Evolutionary conservation across 768 basidiomycete species (phyloP).

Genomic region (Artomyces pyxidatus): DNA sequence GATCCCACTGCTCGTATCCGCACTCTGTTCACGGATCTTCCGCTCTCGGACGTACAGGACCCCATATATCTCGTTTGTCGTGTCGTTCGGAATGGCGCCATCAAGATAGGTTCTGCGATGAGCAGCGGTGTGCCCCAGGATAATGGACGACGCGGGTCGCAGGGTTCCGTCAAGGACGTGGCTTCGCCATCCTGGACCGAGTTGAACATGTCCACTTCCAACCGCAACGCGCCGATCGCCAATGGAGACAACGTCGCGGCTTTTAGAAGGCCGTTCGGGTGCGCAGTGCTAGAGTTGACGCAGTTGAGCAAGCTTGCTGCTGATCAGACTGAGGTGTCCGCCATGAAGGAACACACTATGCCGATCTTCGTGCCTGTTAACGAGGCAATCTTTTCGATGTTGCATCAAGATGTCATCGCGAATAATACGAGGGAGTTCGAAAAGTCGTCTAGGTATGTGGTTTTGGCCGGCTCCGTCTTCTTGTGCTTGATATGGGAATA

Average conservation of each 20-base stretch:
- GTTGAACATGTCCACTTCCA: constrained; percentile 14
- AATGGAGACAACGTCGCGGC: constrained; percentile 32
- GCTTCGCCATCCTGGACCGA: constrained; percentile 1
- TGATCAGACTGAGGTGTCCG: constrained; percentile 55
- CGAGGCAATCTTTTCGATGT: constrained; percentile 82
- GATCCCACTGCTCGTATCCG: constrained; percentile 70
- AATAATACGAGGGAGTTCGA: constrained; percentile 72
- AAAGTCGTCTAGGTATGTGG: constrained; percentile 65
- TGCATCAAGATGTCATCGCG: constrained; percentile 92
- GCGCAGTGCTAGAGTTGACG: constrained; percentile 82
- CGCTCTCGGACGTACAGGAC: constrained; percentile 76
- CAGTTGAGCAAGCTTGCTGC: constrained; percentile 61
- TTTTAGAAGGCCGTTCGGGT: constrained; percentile 90
- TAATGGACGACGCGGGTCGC: constrained; percentile 44
- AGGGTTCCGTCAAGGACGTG: constrained; percentile 34
- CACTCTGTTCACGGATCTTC: constrained; percentile 87
- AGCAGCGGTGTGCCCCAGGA: constrained; percentile 40
- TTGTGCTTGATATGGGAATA: neutral
- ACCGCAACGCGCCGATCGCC: constrained; percentile 18
- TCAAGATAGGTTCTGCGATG: constrained; percentile 61
- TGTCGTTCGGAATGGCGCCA: constrained; percentile 79
- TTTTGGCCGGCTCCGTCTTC: neutral
- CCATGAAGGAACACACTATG: constrained; percentile 73
- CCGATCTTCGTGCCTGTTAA: constrained; percentile 79
- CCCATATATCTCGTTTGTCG: constrained; percentile 86